phyloP scores from a whole-genome alignment of 1,139 yeast species.

The Magnusiomyces ingens region DNA sequence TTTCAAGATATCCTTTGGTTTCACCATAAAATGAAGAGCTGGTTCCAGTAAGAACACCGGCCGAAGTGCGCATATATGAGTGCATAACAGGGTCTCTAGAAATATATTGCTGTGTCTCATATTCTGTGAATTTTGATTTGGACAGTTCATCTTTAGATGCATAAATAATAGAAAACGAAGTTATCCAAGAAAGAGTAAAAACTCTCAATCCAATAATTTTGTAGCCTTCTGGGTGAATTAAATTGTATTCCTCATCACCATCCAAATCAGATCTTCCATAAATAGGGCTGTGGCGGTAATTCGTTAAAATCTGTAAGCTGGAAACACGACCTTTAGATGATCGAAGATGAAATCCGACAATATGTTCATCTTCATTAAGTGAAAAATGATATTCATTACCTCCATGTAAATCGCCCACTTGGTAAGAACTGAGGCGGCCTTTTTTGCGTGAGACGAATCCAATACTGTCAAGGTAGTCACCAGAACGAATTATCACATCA shows the following conservation, averaged over 20 bases:
- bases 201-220: background rate
- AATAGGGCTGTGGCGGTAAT: slow-evolving; percentile 34
- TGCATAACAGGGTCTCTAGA: too few species aligned
- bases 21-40: too few species aligned
- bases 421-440: background rate
- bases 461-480: slow-evolving; percentile 75
- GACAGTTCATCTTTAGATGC: background rate
- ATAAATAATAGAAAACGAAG: slow-evolving; percentile 3
- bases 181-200: background rate
- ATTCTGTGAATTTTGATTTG: too few species aligned
- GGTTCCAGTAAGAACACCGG: too few species aligned
- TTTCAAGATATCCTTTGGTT: too few species aligned
- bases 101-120: too few species aligned
- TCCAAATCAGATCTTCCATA: slow-evolving; percentile 47
- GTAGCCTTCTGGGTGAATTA: slow-evolving; percentile 52
- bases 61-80: too few species aligned
- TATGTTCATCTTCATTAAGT: slow-evolving; percentile 43
- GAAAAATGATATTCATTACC: background rate
- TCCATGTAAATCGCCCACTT: background rate
- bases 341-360: slow-evolving; percentile 57
- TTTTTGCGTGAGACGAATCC: slow-evolving; percentile 28
- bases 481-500: slow-evolving; percentile 57
- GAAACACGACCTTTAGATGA: slow-evolving; percentile 91
- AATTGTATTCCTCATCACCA: slow-evolving; percentile 62
- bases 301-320: slow-evolving; percentile 52